Conservation (phyloP, 345 rosid species). For the sweet orange (Citrus sinensis) region DVS_A1.0 CM039165.1:24466501-24467000, state of each 20-base stretch:
- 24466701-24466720: background rate
- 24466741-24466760: background rate
- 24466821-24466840: background rate
- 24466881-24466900: background rate
- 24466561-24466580: background rate
- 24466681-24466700: conserved; percentile 61
- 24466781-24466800: background rate
- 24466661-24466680: conserved; percentile 86
- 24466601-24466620: conserved; percentile 68
- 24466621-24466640: conserved; percentile 72
- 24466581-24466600: conserved; percentile 59
- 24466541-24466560: background rate
- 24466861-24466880: background rate
- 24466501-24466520: background rate
- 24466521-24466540: background rate
- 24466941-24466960: background rate
- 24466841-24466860: background rate
- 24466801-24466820: conserved; percentile 3
- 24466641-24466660: conserved; percentile 82
- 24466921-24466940: background rate
- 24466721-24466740: background rate
- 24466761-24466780: background rate
- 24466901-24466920: background rate
- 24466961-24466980: background rate
- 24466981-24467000: conserved; percentile 29